phyloP scores from a whole-genome alignment of 2,329 filamentous ascomycete genomes.

The Neocatenulostroma microsporum region DNA sequence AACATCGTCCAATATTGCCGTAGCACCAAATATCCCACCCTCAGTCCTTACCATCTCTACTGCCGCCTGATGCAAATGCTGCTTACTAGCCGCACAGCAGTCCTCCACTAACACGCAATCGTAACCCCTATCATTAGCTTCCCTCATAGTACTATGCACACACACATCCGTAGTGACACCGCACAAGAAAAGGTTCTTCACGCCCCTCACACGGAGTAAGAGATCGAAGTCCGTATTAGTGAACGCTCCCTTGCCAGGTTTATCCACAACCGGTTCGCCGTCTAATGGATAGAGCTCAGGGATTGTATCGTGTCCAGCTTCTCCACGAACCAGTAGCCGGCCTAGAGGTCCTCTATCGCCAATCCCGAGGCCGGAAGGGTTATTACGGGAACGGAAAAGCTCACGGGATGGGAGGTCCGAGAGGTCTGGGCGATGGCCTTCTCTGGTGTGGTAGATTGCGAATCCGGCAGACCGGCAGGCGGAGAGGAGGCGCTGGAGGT shows the following conservation, averaged over 20 bases:
- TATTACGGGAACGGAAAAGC: slow-evolving; percentile 46
- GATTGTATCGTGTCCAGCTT: slow-evolving; percentile 51
- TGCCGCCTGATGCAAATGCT: slow-evolving; percentile 34
- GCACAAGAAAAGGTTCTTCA: slow-evolving; percentile 47
- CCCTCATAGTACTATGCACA: slow-evolving; percentile 48
- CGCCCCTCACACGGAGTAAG: slow-evolving; percentile 42
- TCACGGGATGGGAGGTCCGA: slow-evolving; percentile 52
- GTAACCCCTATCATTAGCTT: slow-evolving; percentile 50
- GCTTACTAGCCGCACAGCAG: slow-evolving; percentile 37
- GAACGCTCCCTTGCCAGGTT: slow-evolving; percentile 49
- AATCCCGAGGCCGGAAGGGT: slow-evolving; percentile 45
- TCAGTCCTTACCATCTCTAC: slow-evolving; percentile 41
- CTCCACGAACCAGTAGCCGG: slow-evolving; percentile 51
- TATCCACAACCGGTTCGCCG: slow-evolving; percentile 47
- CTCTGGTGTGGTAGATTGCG: slow-evolving; percentile 44
- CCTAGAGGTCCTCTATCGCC: slow-evolving; percentile 48
- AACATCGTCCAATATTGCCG: slow-evolving; percentile 13
- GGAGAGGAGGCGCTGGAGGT: slow-evolving; percentile 34
- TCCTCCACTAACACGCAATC: slow-evolving; percentile 48
- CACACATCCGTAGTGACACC: slow-evolving; percentile 52
- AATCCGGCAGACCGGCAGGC: slow-evolving; percentile 35
- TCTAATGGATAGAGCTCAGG: slow-evolving; percentile 44
- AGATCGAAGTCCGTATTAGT: slow-evolving; percentile 48
- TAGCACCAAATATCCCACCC: slow-evolving; percentile 23
- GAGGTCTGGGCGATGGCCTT: slow-evolving; percentile 49